These are phyloP conservation scores for Collybiopsis confluens DNA, from an alignment of 768 basidiomycete genomes.

Conservation along the genomic window DNA sequence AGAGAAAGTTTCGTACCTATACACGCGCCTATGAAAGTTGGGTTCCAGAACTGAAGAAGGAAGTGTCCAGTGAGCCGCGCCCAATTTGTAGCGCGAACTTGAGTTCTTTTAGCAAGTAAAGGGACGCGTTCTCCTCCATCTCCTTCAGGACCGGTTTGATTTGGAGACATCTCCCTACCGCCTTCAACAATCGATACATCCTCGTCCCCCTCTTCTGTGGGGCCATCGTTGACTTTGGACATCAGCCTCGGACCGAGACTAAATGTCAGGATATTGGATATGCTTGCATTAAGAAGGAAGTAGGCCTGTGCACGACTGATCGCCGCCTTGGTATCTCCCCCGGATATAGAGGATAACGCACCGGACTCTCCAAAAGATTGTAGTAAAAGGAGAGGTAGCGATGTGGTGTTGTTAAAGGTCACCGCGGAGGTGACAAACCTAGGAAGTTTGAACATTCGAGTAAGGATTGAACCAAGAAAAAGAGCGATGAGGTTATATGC, in stretches of 20 bases:
- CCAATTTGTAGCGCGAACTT: neutral
- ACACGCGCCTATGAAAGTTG: neutral
- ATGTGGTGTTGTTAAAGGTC: conserved; percentile 7
- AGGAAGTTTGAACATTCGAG: neutral
- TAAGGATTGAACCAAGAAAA: neutral
- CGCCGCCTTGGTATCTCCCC: neutral
- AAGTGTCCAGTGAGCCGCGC: neutral
- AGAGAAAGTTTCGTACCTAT: too few species aligned
- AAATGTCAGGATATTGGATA: conserved; percentile 2
- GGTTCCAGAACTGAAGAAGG: neutral
- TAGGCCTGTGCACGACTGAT: conserved; percentile 1
- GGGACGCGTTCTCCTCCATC: neutral
- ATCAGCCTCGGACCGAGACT: conserved; percentile 3
- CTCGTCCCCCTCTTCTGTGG: neutral
- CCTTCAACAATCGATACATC: neutral
- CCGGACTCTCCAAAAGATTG: conserved; percentile 3
- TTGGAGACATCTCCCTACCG: neutral
- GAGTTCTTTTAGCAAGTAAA: neutral
- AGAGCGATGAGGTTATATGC: neutral
- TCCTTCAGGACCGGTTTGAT: neutral
- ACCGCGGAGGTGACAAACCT: conserved; percentile 3
- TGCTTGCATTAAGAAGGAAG: conserved; percentile 6
- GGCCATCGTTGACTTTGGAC: neutral
- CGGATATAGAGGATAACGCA: conserved; percentile 1
- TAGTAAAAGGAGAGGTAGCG: conserved; percentile 6